Evolutionary conservation across 2,329 filamentous ascomycete species (phyloP), one percentile per base, ranked within the genome.

Genomic region (Claviceps citrina): DNA sequence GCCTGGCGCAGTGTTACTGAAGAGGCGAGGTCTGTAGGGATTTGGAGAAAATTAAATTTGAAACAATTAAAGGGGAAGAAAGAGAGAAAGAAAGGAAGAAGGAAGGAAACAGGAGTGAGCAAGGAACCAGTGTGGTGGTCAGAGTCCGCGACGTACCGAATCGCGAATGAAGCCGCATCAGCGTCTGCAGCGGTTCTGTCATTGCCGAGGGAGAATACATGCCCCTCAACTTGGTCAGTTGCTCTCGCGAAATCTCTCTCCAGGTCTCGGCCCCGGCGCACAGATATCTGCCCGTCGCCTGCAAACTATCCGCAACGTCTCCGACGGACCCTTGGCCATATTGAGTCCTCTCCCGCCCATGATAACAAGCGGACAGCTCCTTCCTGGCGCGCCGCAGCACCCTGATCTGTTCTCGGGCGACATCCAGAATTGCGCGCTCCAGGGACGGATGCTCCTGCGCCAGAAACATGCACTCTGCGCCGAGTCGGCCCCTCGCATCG

Each of bases 381-480:
- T n/a, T 18, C 15, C n/a, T 25, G 22, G 26, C 15, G 27, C 27
- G n/a, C 16, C 24, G 39, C 9, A 39, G 24, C 18, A 47, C 28
- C 13, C 13, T n/a, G 22, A 44, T 36, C n/a, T 47, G 47, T 8
- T 25, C 31, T 1, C 43, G 41, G 5, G 48, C 40, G 28, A 45
- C 15, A 16, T 43, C 42, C 1, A 39, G 24, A 2, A 50, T 34
- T 1, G 44, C 43, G 20, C 19, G 10, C 36, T 41, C 31, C 22
- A 32, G 19, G 7, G 28, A 18, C 6, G 42, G 34, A 10, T 19
- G 16, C 18, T 43, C 38, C 31, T 48, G 44, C 13, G 41, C 47
- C 16, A 48, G 39, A 24, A 36, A 38, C 47, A 50, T 49, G 8
- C 45, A 15, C n/a, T 44, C 43, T 2, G 44, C 42, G 15, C 43